A percentile compares a stretch with the other conserved stretches of the same genome.
Conservation (phyloP, 441 rosid species). For the Euphorbia corollata region DNA sequence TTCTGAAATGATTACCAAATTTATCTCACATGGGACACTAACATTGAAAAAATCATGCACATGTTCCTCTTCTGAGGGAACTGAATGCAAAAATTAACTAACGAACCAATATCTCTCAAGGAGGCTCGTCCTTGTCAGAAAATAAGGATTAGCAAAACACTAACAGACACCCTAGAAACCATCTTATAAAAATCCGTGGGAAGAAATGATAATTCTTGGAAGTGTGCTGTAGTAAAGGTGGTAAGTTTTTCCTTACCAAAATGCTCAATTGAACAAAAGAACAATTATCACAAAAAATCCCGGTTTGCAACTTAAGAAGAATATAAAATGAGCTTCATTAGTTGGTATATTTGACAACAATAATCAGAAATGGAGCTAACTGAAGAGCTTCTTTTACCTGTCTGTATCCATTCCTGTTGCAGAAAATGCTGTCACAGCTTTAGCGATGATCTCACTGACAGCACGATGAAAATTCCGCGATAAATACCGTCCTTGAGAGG, state of each 20-base stretch:
- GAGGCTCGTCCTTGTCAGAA: neutral
- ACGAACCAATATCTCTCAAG: neutral
- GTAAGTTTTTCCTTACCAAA: neutral
- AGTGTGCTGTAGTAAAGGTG: neutral
- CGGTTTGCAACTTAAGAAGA: neutral
- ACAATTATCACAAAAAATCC: neutral
- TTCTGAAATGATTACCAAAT: conserved; percentile 4
- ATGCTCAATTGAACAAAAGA: neutral
- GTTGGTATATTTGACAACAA: neutral
- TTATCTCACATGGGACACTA: no score
- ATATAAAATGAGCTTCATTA: neutral
- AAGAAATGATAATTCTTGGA: neutral
- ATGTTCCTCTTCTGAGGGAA: neutral
- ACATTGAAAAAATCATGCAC: conserved; percentile 2
- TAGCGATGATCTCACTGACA: conserved; percentile 76
- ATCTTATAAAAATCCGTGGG: no score
- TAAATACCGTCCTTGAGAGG: conserved; percentile 94
- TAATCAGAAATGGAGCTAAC: neutral
- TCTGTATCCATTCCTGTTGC: conserved; percentile 88
- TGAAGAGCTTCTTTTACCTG: conserved; percentile 41
- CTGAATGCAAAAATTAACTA: neutral
- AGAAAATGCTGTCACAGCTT: conserved; percentile 73
- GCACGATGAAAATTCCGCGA: conserved; percentile 90
- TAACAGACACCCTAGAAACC: no score
- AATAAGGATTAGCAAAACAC: neutral